phyloP scores from a whole-genome alignment of 768 basidiomycete genomes.

The Myochromella boudieri region DNA sequence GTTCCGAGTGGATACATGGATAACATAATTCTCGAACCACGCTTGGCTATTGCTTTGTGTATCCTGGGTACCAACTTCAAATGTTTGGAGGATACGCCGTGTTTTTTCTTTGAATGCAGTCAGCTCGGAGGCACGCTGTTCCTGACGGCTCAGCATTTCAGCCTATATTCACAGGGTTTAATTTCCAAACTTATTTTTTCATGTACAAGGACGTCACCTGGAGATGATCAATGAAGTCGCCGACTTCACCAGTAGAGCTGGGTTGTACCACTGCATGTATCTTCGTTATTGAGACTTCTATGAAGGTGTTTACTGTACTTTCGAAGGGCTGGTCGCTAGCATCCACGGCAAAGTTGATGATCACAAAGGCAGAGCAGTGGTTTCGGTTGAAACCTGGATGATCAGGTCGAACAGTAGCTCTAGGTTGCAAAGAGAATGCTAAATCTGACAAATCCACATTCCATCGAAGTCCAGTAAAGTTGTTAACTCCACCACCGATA shows the following conservation, averaged over 20 bases:
- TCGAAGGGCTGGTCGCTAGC: conserved; percentile 27
- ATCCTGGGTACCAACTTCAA: conserved; percentile 62
- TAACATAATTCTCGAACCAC: conserved; percentile 56
- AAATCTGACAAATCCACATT: conserved; percentile 71
- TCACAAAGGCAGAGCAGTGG: conserved; percentile 79
- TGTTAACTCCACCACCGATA: conserved; percentile 62
- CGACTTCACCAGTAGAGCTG: conserved; percentile 87
- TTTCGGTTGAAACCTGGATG: conserved; percentile 52
- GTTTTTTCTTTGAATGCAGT: conserved; percentile 84
- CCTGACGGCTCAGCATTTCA: conserved; percentile 72
- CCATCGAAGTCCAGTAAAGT: conserved; percentile 54
- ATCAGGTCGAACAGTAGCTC: conserved; percentile 33
- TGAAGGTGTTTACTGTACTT: conserved; percentile 23
- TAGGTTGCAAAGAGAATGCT: conserved; percentile 80
- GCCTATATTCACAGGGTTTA: conserved; percentile 38
- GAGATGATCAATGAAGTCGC: conserved; percentile 84
- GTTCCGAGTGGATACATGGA: conserved; percentile 57
- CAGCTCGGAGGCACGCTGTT: conserved; percentile 75
- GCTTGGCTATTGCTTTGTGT: conserved; percentile 35
- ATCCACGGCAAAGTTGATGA: conserved; percentile 65
- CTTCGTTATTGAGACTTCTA: conserved; percentile 64
- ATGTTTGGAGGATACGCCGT: conserved; percentile 66
- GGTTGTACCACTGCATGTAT: conserved; percentile 95
- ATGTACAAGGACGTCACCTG: conserved; percentile 48
- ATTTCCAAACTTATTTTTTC: not conserved